Base-by-base conservation (phyloP, 768 basidiomycete species). In the Russula olivacea region DNA sequence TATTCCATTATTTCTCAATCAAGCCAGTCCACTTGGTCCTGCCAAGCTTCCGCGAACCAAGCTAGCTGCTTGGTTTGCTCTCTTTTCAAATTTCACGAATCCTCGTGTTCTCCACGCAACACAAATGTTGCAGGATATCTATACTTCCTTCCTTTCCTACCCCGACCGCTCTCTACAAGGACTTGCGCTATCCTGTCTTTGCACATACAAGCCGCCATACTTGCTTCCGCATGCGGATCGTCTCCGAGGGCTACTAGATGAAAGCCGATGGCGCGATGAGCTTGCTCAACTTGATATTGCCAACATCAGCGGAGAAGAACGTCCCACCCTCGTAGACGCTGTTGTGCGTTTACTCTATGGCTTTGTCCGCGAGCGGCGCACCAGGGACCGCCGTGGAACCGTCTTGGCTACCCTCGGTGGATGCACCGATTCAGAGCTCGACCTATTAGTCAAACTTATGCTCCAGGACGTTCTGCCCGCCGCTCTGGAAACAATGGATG, bases 31-130 rank as follows among this genome's bases (percentile, higher is more conserved):
- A n/a, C 73, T 76, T 55, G 68, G 69, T 3, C 63, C 73, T 5
- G 69, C 76, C 4, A 79, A 76, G 50, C 73, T 89, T 8, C 74
- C 84, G 6, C 85, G 84, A 48, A 73, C 78, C 32, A 88, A 86
- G 70, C 81, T 97, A 11, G 75, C 75, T 17, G 78, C 83, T 0
- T 98, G 91, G 86, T 83, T 98, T 30, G 82, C 82, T 21, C 80
- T 98, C 12, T 91, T 98, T 73, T 81, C 90, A 55, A 96, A 94
- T 71, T 91, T 99, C 72, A 76, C 77, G 68, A 98, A 98, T 70
- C 96, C 95, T n/a, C 96, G 92, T 75, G 91, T 93, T 0, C 76
- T 95, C 2, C 81, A 85, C 70, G 79, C 83, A 8, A 83, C 90
- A 0, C 80, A 87, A 10, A 79, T 79, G 0, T 78, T 98, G 5